Percentiles rank a stretch among this genome's conserved stretches.
phyloP scores from a whole-genome alignment of 768 basidiomycete genomes.

The Holtermannia corniformis region DNA sequence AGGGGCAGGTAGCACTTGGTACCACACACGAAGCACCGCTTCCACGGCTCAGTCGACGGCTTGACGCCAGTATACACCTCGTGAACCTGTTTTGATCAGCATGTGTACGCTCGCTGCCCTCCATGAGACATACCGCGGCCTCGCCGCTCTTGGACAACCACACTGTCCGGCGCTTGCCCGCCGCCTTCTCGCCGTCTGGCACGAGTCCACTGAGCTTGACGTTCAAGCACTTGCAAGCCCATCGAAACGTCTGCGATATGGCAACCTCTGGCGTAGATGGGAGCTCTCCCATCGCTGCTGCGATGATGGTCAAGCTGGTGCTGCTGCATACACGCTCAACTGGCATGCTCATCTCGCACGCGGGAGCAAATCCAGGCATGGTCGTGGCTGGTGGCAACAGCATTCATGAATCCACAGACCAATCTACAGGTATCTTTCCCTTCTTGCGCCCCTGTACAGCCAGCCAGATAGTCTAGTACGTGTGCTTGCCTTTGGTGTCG shows the following conservation, averaged over 20 bases:
- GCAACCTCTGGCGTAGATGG: background rate
- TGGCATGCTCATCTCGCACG: too few species aligned
- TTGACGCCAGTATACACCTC: background rate
- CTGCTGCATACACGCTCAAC: too few species aligned
- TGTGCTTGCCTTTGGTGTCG: conserved; percentile 17
- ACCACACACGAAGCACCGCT: background rate
- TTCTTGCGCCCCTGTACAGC: too few species aligned
- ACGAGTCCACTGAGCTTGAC: background rate
- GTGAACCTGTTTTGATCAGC: background rate
- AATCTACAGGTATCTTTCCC: too few species aligned
- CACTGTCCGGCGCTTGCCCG: background rate
- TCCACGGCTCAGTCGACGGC: background rate
- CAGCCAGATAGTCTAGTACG: conserved; percentile 3
- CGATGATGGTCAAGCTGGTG: too few species aligned
- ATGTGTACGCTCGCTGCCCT: background rate
- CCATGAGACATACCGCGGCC: background rate
- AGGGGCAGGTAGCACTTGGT: background rate
- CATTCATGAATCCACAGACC: too few species aligned
- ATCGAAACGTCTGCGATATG: background rate
- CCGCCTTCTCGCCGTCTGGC: background rate
- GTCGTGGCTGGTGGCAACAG: too few species aligned
- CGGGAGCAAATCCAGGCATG: too few species aligned
- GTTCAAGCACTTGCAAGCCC: background rate
- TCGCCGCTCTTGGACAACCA: background rate
- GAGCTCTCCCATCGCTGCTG: too few species aligned